Base-by-base conservation (phyloP, 1,139 yeast genomes). In the Yamadazyma songkhlaensis region DNA sequence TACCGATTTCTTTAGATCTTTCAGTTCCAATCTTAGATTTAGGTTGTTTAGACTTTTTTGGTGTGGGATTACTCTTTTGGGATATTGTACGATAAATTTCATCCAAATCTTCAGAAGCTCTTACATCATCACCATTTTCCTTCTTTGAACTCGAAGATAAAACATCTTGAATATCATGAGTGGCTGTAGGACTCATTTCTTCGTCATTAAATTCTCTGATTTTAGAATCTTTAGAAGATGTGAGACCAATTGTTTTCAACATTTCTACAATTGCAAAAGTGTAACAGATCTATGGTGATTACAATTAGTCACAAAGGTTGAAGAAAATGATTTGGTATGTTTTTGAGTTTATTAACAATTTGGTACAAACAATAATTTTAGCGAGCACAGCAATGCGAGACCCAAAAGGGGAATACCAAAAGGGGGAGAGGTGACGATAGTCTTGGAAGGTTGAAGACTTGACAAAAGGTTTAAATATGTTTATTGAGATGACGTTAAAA, bases 1-100 rank as follows among this genome's bases (percentile, higher is more conserved):
- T 65, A 1, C 59, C 53, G 9, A 64, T 49, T 1, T 58, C 45
- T 25, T 46, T 46, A 4, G 57, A 49, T 2, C 59, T 45, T n/a
- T 55, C 59, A 23, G 42, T 43, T 10, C 43, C 45, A 28, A 41
- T 8, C 8, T 25, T 9, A 13, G 20, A n/a, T 20, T 21, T 29
- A 10, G 7, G 17, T 17, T 23, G 11, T 23, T 13, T 12, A 21
- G 11, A 17, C 11, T 9, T 17, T 13, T n/a, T 17, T 7, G 11
- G 3, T 7, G 14, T 10, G 6, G 25, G 15, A 22, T 8, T 11
- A 11, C 9, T 11, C 21, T 30, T 12, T 10, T 5, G 13, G 12
- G n/a, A 8, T 3, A 50, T 44, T 2, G 46, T 40, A 10, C 40
- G 34, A 36, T 48, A 46, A 25, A 54, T 50, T 13, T 48, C 48